phyloP scores from a whole-genome alignment of 306 rosid species.

The Arachis stenosperma region DNA sequence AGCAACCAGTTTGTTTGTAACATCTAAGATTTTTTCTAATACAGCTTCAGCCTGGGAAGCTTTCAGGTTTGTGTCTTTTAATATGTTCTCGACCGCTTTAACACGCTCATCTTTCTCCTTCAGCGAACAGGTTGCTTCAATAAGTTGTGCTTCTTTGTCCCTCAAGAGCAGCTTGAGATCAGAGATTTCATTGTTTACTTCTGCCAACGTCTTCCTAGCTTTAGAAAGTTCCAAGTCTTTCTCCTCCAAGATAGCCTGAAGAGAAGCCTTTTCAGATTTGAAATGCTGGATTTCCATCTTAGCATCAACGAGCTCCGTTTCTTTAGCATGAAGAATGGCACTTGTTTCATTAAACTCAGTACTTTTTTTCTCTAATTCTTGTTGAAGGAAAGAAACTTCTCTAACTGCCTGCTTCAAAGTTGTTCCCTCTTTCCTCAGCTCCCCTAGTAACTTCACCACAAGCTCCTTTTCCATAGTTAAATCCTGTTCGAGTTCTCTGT shows the following conservation, averaged over 20 bases:
- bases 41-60: conserved; percentile 71
- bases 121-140: conserved; percentile 68
- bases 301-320: conserved; percentile 73
- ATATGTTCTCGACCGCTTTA: conserved; percentile 56
- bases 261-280: conserved; percentile 76
- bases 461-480: conserved; percentile 64
- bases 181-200: conserved; percentile 63
- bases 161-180: conserved; percentile 74
- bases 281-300: conserved; percentile 80
- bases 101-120: conserved; percentile 82
- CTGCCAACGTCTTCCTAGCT: conserved; percentile 69
- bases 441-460: conserved; percentile 60
- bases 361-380: conserved; percentile 57
- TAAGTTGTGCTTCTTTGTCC: conserved; percentile 69
- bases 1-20: conserved; percentile 68
- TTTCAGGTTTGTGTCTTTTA: conserved; percentile 59
- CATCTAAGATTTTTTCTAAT: conserved; percentile 66
- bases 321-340: conserved; percentile 63
- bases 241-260: conserved; percentile 67
- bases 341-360: conserved; percentile 51
- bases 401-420: conserved; percentile 65
- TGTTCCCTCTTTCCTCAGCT: conserved; percentile 68
- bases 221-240: conserved; percentile 81
- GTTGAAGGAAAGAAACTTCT: conserved; percentile 60
- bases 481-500: conserved; percentile 66